Evolutionary conservation across 805 yeast genomes (phyloP), one percentile per base, ranked within the genome.

Genomic region (Kazachstania taianensis): DNA sequence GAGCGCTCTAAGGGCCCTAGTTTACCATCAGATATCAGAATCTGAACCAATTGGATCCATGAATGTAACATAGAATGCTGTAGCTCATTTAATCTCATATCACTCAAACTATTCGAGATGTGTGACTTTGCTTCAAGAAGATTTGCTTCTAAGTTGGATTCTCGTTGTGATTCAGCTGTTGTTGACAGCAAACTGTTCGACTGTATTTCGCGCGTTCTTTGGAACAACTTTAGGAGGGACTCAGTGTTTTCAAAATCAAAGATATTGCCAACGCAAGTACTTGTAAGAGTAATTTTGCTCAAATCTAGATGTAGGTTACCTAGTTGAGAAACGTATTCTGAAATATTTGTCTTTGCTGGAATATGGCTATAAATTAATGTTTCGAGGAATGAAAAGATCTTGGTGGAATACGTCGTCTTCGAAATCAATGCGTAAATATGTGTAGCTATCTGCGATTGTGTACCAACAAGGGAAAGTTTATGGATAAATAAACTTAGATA

Each of bases 41-140:
- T 74, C 42, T 85, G 84, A 17, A 84, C 76, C 33, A 87, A 57
- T 45, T 78, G 79, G 16, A 78, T 77, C 97, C 97, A 89, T 0
- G 94, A 72, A 49, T 78, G 84, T 20, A 89, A 60, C 39, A 79
- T 73, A 10, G 69, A 60, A 32, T 80, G 60, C 41, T 81, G 92
- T 7, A 66, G 62, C 1, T 65, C 54, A 41, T 67, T 67, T 45
- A 75, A 68, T 27, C 66, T 64, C 30, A 65, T 63, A 28, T 62
- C 63, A n/a, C 73, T 59, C 10, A 73, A 48, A 17, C 66, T 63
- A 44, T 70, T 70, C 0, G 64, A 60, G 20, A 77, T 47, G 36
- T 67, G 66, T 4, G 13, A 10, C 16, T 37, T 44, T 2, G 40
- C 30, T 4, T 20, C n/a, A 28, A 5, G 15, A 2, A 40, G 34